Percentiles rank a stretch among this genome's conserved stretches.
These are phyloP conservation scores for Penicillium sp. DNA, from an alignment of 2,329 filamentous ascomycete species.

Conservation along the genomic window DNA sequence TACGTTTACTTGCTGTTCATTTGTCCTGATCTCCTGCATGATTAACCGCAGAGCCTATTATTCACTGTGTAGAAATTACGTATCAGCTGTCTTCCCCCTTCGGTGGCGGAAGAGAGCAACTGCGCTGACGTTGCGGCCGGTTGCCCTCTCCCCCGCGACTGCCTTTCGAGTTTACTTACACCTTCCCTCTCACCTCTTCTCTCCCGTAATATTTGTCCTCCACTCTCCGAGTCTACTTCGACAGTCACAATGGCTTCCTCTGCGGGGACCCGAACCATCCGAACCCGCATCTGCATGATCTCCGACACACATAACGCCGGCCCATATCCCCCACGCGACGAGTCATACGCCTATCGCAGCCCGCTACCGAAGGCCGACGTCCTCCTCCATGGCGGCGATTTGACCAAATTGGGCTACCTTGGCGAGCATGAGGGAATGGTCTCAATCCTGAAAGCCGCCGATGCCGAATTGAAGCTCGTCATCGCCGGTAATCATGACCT, in stretches of 20 bases:
- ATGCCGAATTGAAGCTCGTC: constrained; percentile 61
- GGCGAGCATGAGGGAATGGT: constrained; percentile 52
- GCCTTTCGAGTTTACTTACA: not conserved
- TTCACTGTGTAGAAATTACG: not conserved
- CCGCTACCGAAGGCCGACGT: constrained; percentile 56
- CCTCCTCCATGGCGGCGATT: constrained; percentile 60
- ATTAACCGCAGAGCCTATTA: not conserved
- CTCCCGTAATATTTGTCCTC: not conserved
- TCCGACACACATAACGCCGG: constrained; percentile 45
- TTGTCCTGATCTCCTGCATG: constrained; percentile 3
- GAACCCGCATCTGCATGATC: constrained; percentile 46
- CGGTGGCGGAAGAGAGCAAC: not conserved
- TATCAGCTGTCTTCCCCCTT: not conserved
- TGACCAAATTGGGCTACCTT: constrained; percentile 54
- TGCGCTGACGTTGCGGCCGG: not conserved
- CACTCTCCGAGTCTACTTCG: not conserved
- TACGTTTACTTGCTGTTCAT: constrained; percentile 14
- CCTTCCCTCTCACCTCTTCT: not conserved
- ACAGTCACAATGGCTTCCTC: constrained; percentile 14
- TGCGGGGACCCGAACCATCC: constrained; percentile 39
- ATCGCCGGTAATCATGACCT: constrained; percentile 67
- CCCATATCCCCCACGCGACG: constrained; percentile 24
- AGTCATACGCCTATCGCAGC: constrained; percentile 34
- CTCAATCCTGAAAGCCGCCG: constrained; percentile 49
- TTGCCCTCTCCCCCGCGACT: not conserved